Evolutionary conservation across 2,329 filamentous ascomycete genomes (phyloP), one percentile per base, ranked within the genome.

Genomic region (Monilinia fructicola): DNA sequence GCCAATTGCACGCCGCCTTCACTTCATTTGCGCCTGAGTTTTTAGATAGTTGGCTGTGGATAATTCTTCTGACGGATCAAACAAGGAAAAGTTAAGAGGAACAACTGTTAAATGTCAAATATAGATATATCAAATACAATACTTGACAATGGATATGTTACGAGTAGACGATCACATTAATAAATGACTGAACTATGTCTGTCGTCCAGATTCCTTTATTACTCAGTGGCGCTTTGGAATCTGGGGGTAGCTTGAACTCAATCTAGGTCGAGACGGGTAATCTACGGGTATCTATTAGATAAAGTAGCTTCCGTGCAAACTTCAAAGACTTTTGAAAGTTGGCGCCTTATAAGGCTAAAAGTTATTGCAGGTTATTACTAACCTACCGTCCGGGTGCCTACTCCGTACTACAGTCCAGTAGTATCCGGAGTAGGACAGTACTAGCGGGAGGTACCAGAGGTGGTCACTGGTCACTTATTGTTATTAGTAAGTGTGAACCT

Each of bases 1-100:
- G 64, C 44, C 14, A 61, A 54, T 18, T 26, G 23, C 23, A 26
- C 12, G 23, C 26, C 23, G 26, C 21, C 26, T 26, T 42, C 54
- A 59, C 63, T 61, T 46, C 46, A 26, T 21, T 38, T 28, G 35
- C 48, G 55, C 55, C 64, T 54, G 46, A 44, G 26, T 31, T 46
- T 4, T 35, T 23, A n/a, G 9, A 26, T 58, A 21, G 11, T 35
- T 40, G 21, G 14, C 35, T 48, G 56, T 40, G 21, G 14, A 31
- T 48, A 42, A 21, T 28, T 58, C 23, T 58, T 21, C 28, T 26
- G 14, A 60, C 5, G 5, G 28, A 38, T 38, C 28, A 50, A 38
- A 50, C 42, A 23, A 21, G 48, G 23, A 31, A 38, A 23, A 6
- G 14, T 18, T 5, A 11, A 60, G 28, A 18, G 26, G 21, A 23